Evolutionary conservation across 176 grass and related monocot genomes (phyloP).

Genomic region (Eragrostis nindensis): DNA sequence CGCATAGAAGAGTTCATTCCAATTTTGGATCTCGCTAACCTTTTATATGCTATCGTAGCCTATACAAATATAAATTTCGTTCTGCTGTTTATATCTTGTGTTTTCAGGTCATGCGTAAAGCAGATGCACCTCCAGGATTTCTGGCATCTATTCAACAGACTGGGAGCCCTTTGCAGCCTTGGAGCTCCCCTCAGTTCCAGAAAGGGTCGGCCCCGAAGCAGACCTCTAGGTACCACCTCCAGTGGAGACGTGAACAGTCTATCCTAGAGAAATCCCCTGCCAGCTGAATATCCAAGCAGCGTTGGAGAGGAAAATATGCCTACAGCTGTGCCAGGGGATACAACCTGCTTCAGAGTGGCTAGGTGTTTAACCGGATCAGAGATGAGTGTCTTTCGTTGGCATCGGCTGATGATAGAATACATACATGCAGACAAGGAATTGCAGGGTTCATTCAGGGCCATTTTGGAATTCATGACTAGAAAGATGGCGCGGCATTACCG

Average conservation of each 20-base stretch:
- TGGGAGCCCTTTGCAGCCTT: conserved; percentile 39
- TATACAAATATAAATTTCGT: conserved; percentile 29
- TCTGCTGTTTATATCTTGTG: background rate
- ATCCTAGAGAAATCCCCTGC: conserved; percentile 33
- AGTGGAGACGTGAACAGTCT: conserved; percentile 74
- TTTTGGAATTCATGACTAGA: conserved; percentile 8
- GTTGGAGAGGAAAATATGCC: background rate
- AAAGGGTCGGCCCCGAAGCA: conserved; percentile 42
- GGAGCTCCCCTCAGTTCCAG: conserved; percentile 25
- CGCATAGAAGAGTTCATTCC: background rate
- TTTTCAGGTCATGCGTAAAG: conserved; percentile 72
- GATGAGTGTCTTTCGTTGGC: conserved; percentile 17
- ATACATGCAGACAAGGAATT: background rate
- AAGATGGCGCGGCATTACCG: too few species aligned
- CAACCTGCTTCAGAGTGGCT: background rate
- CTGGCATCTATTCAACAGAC: conserved; percentile 47
- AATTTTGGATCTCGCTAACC: conserved; percentile 11
- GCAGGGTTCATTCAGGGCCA: background rate
- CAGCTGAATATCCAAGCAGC: conserved; percentile 16
- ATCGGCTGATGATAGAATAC: conserved; percentile 2
- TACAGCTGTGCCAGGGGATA: conserved; percentile 15
- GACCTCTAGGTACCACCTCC: conserved; percentile 51
- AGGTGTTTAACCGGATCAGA: background rate
- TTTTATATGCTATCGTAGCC: background rate
- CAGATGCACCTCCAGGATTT: conserved; percentile 58